phyloP scores from a whole-genome alignment of 176 grass and related monocot species.

The Phoenix dactylifera region DNA sequence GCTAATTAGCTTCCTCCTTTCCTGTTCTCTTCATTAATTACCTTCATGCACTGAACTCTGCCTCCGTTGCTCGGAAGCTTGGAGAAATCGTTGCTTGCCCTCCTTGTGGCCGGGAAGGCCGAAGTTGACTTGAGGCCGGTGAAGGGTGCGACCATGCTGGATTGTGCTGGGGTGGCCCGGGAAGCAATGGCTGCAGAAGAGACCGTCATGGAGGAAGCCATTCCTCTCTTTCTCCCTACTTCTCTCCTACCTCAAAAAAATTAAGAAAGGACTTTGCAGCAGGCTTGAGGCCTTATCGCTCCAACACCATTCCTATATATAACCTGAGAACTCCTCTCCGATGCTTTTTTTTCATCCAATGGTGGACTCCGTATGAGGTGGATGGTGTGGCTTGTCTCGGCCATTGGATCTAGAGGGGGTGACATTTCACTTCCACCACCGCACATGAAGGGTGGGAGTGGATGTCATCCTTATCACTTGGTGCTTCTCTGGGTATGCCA shows the following conservation, averaged over 20 bases:
- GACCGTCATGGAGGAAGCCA: conserved; percentile 51
- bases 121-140: conserved; percentile 44
- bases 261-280: background rate
- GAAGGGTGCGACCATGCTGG: conserved; percentile 35
- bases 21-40: conserved; percentile 14
- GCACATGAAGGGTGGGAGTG: conserved; percentile 22
- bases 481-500: conserved; percentile 1
- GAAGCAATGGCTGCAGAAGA: conserved; percentile 29
- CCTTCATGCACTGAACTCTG: conserved; percentile 77
- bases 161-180: conserved; percentile 18
- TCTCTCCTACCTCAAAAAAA: background rate
- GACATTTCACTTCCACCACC: conserved; percentile 19
- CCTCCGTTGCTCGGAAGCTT: conserved; percentile 46
- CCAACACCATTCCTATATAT: conserved; percentile 20
- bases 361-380: conserved; percentile 3
- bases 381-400: conserved; percentile 20
- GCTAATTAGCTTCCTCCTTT: background rate
- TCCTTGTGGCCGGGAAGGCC: conserved; percentile 24
- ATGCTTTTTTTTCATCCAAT: background rate
- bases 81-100: conserved; percentile 18
- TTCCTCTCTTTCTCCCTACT: background rate
- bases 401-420: background rate
- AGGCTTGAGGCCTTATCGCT: conserved; percentile 4
- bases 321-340: conserved; percentile 2
- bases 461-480: conserved; percentile 33